Evolutionary conservation across 306 rosid genomes (phyloP).

Genomic region (Malus fusca): DNA sequence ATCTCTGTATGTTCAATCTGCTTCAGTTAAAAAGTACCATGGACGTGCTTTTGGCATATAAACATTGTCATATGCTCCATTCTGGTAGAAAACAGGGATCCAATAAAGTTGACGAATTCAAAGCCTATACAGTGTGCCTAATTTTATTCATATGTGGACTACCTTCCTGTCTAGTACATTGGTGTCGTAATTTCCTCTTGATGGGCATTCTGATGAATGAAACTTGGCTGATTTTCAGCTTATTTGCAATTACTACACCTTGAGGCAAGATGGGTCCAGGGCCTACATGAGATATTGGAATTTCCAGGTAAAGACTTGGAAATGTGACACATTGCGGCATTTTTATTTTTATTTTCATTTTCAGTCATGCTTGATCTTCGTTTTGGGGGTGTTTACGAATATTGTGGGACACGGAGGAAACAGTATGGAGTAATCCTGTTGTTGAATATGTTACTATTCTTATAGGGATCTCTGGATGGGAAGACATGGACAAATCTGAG

Average conservation of each 20-base stretch:
- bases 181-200: neutral
- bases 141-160: neutral
- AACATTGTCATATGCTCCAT: neutral
- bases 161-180: neutral
- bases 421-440: neutral
- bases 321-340: neutral
- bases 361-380: too few relatives aligned
- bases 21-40: neutral
- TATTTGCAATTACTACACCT: constrained; percentile 84
- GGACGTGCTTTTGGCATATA: neutral
- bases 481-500: constrained; percentile 69
- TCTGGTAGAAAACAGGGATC: neutral
- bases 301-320: constrained; percentile 47
- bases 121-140: neutral
- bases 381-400: neutral
- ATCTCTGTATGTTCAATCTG: neutral
- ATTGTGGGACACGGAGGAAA: neutral
- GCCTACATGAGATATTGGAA: constrained; percentile 77
- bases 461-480: constrained; percentile 80
- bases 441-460: neutral
- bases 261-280: constrained; percentile 87
- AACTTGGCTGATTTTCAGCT: constrained; percentile 43
- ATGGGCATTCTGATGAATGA: constrained; percentile 14
- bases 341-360: neutral
- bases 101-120: neutral